Base-by-base conservation (phyloP, 768 basidiomycete genomes). In the Pisolithus albus region DNA sequence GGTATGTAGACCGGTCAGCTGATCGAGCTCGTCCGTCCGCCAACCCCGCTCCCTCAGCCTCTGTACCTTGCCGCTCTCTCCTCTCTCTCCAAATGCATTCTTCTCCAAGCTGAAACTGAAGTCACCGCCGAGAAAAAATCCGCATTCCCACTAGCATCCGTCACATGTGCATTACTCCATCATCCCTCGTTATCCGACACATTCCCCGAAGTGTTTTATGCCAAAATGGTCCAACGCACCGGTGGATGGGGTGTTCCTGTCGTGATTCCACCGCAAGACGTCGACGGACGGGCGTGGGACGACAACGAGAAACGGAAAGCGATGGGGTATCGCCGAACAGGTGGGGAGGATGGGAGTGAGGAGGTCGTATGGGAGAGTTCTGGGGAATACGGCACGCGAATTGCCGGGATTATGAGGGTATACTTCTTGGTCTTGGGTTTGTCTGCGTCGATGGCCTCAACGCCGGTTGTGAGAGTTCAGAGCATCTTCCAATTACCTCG, bases 31-130 rank as follows among this genome's bases (percentile, higher is more conserved):
- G 57, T 81, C 41, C 53, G 58, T 23, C 69, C 74, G 10, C 53
- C 59, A 11, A 60, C 61, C 18, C 58, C 56, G 0, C 57, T 63
- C 50, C 62, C 66, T 11, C 55, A 57, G 36, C 57, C 64, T n/a
- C 70, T 88, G 49, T 94, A 92, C 64, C 66, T 75, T 44, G 88
- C 91, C 46, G 76, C 86, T 19, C 79, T 94, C 42, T 93, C 89
- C 19, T 86, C 92, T n/a, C 79, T 97, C 38, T 75, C 91, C 44
- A 97, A 98, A 64, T 74, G 83, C 16, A 84, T 98, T 54, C 76
- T 97, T 41, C 76, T 88, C 32, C 95, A 97, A 71, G 93, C 93
- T 16, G 93, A 96, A 71, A 87, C 84, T 0, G 95, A 98, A 67
- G 89, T 95, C 8, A 82, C 87, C 1, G 92, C 93, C 2, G 89